Percentiles rank a stretch among this genome's conserved stretches.
Evolutionary conservation across 306 rosid genomes (phyloP).

Genomic region (Lathyrus tuberosus): DNA sequence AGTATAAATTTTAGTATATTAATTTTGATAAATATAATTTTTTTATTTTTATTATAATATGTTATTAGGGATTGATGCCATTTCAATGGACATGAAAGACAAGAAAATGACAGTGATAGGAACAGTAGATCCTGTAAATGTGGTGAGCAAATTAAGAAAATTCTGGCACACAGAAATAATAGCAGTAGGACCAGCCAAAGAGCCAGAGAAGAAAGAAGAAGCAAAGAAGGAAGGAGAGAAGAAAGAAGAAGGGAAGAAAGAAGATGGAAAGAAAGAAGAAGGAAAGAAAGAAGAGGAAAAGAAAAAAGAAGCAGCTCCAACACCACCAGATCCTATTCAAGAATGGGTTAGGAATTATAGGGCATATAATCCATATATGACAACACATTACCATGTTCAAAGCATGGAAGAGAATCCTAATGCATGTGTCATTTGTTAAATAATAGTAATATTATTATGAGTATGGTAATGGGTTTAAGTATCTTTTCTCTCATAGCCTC

Average conservation of each 20-base stretch:
- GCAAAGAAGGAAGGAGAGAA: slow-evolving; percentile 68
- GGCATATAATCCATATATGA: slow-evolving; percentile 71
- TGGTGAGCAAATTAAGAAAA: slow-evolving; percentile 84
- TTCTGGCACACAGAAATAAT: slow-evolving; percentile 64
- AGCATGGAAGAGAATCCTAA: slow-evolving; percentile 96
- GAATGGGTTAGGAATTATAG: slow-evolving; percentile 70
- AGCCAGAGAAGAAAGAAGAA: slow-evolving; percentile 86
- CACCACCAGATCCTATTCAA: slow-evolving; percentile 65
- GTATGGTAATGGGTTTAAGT: slow-evolving; percentile 29
- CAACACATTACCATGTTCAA: slow-evolving; percentile 69
- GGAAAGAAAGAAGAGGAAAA: slow-evolving; percentile 60
- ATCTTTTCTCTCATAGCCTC: slow-evolving; percentile 28
- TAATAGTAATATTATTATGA: slow-evolving; percentile 17
- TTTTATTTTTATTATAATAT: neutral
- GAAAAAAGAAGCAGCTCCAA: slow-evolving; percentile 48
- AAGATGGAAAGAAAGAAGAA: slow-evolving; percentile 61
- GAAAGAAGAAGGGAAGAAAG: slow-evolving; percentile 69
- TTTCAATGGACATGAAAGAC: slow-evolving; percentile 88
- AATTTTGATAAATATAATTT: too few species aligned
- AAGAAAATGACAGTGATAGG: slow-evolving; percentile 87
- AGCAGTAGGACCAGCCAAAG: slow-evolving; percentile 83
- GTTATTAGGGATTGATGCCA: slow-evolving; percentile 79
- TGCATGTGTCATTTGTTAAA: slow-evolving; percentile 71
- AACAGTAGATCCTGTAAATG: slow-evolving; percentile 73
- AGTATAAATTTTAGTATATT: too few species aligned